These are phyloP conservation scores for Fusarium citri DNA, from an alignment of 2,329 filamentous ascomycete genomes.

Conservation along the genomic window DNA sequence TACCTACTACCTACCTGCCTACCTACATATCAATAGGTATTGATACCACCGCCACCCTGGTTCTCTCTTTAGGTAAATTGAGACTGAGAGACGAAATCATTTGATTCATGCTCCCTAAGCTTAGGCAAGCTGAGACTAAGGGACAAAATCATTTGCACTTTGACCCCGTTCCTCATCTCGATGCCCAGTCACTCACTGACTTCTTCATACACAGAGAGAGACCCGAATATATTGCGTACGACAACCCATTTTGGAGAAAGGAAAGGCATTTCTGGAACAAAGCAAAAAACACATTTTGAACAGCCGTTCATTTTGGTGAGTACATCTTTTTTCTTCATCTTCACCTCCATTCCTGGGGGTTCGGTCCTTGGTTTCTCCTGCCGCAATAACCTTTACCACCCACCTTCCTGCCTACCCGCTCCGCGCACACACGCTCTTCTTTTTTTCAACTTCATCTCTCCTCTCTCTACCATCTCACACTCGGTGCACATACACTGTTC, in stretches of 20 bases:
- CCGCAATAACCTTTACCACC: background rate
- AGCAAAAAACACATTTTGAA: background rate
- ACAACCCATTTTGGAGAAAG: background rate
- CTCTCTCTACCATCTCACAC: background rate
- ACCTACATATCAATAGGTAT: background rate
- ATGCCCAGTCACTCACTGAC: background rate
- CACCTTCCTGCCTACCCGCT: background rate
- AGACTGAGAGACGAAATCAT: background rate
- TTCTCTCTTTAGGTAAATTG: background rate
- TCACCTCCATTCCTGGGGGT: background rate
- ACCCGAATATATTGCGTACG: background rate
- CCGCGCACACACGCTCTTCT: background rate
- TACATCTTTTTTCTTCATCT: background rate
- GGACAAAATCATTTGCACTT: background rate
- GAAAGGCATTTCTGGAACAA: background rate
- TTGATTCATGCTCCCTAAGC: background rate
- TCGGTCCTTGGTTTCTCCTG: background rate
- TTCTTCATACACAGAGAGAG: background rate
- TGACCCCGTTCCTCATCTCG: too few relatives aligned
- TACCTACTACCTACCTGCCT: too few relatives aligned
- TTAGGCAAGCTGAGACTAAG: background rate
- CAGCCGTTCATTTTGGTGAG: background rate
- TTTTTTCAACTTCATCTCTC: background rate
- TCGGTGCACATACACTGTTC: background rate
- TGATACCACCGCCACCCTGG: background rate